These are phyloP conservation scores for Euphrasia confusa DNA, from an alignment of 257 asterid species.

Conservation along the genomic window DNA sequence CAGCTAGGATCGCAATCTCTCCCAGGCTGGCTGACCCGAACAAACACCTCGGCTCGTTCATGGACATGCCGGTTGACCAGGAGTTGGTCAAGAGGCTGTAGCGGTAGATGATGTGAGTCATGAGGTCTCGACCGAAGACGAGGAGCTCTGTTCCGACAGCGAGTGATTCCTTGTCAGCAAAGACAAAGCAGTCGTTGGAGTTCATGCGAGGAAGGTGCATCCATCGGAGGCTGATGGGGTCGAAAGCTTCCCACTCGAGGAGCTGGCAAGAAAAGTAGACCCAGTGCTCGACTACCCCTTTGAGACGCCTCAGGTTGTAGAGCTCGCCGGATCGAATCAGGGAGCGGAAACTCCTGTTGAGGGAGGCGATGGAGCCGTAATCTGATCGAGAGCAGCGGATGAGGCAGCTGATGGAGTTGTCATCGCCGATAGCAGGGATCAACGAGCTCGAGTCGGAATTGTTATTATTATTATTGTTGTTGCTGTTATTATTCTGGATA, in stretches of 20 bases:
- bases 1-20: slow-evolving; percentile 73
- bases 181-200: slow-evolving; percentile 60
- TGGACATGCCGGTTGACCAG: slow-evolving; percentile 80
- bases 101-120: slow-evolving; percentile 64
- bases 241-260: slow-evolving; percentile 95
- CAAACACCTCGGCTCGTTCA: slow-evolving; percentile 78
- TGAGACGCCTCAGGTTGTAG: slow-evolving; percentile 53
- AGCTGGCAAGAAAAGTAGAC: slow-evolving; percentile 87
- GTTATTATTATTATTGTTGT: no score
- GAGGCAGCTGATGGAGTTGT: slow-evolving; percentile 77
- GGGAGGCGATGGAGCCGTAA: slow-evolving; percentile 68
- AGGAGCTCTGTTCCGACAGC: slow-evolving; percentile 98
- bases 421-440: slow-evolving; percentile 64
- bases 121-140: slow-evolving; percentile 70
- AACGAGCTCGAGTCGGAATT: slow-evolving; percentile 41
- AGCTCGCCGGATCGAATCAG: slow-evolving; percentile 71
- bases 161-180: slow-evolving; percentile 88
- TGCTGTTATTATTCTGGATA: neutral
- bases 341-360: slow-evolving; percentile 64
- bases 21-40: slow-evolving; percentile 80
- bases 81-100: slow-evolving; percentile 78
- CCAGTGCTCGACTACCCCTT: slow-evolving; percentile 84
- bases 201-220: slow-evolving; percentile 77
- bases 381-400: slow-evolving; percentile 76
- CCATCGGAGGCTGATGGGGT: slow-evolving; percentile 87